phyloP scores from a whole-genome alignment of 768 basidiomycete species.

The Mycena crocata region DNA sequence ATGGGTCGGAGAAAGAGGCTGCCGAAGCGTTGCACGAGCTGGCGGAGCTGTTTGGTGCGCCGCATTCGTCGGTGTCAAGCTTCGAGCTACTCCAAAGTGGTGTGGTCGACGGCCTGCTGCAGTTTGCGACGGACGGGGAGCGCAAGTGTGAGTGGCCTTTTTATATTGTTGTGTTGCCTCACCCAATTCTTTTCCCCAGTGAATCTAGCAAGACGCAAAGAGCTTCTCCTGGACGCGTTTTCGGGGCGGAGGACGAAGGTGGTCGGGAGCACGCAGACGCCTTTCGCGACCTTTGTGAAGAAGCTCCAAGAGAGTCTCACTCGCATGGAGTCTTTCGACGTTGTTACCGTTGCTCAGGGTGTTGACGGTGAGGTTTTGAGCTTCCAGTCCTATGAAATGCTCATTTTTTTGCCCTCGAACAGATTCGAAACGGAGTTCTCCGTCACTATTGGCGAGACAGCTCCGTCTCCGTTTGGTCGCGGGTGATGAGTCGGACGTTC shows the following conservation, averaged over 20 bases:
- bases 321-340: slow-evolving; percentile 95
- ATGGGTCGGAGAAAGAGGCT: slow-evolving; percentile 73
- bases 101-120: slow-evolving; percentile 86
- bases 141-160: slow-evolving; percentile 61
- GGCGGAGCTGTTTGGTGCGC: slow-evolving; percentile 82
- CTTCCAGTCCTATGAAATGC: slow-evolving; percentile 1
- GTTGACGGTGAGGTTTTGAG: slow-evolving; percentile 71
- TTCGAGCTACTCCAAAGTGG: slow-evolving; percentile 97
- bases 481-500: slow-evolving; percentile 89
- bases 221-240: slow-evolving; percentile 85
- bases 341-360: slow-evolving; percentile 87
- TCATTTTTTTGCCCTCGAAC: slow-evolving; percentile 10
- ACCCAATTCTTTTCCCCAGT: slow-evolving; percentile 58
- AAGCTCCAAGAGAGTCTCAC: slow-evolving; percentile 96
- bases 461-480: slow-evolving; percentile 91
- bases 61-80: slow-evolving; percentile 87
- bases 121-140: slow-evolving; percentile 78
- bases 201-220: slow-evolving; percentile 71
- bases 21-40: slow-evolving; percentile 74
- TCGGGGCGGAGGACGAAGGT: slow-evolving; percentile 62
- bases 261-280: slow-evolving; percentile 59
- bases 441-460: slow-evolving; percentile 92
- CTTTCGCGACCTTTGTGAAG: slow-evolving; percentile 87
- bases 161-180: slow-evolving; percentile 13
- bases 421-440: slow-evolving; percentile 93